phyloP scores from a whole-genome alignment of 306 rosid genomes.

The Quercus suber region DNA sequence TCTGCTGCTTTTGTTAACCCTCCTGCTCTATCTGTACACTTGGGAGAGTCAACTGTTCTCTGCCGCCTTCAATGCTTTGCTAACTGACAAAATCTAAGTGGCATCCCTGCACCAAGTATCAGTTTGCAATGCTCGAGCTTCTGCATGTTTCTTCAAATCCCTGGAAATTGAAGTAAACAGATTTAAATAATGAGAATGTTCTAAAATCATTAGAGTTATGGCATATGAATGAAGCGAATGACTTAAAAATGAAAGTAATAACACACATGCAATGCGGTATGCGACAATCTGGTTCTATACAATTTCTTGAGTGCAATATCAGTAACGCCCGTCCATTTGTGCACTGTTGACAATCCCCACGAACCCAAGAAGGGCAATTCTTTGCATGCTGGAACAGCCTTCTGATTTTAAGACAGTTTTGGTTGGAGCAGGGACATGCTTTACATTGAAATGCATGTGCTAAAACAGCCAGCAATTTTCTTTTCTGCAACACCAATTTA shows the following conservation, averaged over 20 bases:
- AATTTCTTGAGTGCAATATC: slow-evolving; percentile 24
- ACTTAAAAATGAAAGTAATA: too few relatives aligned
- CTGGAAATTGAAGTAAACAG: slow-evolving; percentile 25
- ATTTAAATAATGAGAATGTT: background rate
- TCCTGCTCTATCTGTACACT: background rate
- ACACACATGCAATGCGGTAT: slow-evolving; percentile 44
- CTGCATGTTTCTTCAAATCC: slow-evolving; percentile 30
- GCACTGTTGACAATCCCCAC: slow-evolving; percentile 40
- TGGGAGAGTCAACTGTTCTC: background rate
- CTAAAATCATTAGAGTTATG: too few relatives aligned
- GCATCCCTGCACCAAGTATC: slow-evolving; percentile 17
- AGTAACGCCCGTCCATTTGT: slow-evolving; percentile 27
- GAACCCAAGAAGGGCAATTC: slow-evolving; percentile 23
- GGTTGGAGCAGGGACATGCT: slow-evolving; percentile 34
- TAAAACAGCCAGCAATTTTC: slow-evolving; percentile 21
- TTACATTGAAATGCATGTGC: slow-evolving; percentile 35
- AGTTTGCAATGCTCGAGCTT: slow-evolving; percentile 11
- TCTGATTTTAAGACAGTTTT: slow-evolving; percentile 32
- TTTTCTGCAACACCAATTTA: slow-evolving; percentile 20
- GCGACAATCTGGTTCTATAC: slow-evolving; percentile 33
- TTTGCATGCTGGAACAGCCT: slow-evolving; percentile 37
- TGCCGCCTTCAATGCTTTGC: too few relatives aligned
- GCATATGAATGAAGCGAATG: too few relatives aligned
- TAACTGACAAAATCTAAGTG: background rate
- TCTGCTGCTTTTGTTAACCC: background rate